These are phyloP conservation scores for Teratosphaeria gauchensis DNA, from an alignment of 2,329 filamentous ascomycete species.

Conservation along the genomic window DNA sequence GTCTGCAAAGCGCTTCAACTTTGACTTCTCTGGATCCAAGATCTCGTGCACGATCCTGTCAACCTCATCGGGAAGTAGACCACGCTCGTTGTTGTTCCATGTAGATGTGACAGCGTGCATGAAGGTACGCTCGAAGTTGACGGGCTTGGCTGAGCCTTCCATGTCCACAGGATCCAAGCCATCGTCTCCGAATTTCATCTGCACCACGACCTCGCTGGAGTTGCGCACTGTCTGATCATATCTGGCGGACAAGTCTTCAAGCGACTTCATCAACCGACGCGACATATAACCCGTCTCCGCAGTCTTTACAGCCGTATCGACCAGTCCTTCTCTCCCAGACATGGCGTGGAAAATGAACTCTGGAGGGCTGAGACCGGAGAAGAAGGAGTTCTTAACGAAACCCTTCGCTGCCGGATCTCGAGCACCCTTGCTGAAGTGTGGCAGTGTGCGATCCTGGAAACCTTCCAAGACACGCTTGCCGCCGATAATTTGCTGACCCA, in stretches of 20 bases:
- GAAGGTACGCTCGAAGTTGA: slow-evolving; percentile 86
- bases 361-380: slow-evolving; percentile 76
- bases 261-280: slow-evolving; percentile 89
- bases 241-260: slow-evolving; percentile 86
- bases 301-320: slow-evolving; percentile 98
- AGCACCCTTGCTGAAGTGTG: slow-evolving; percentile 90
- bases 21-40: slow-evolving; percentile 57
- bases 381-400: slow-evolving; percentile 96
- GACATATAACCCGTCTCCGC: slow-evolving; percentile 99
- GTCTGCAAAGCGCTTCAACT: slow-evolving; percentile 36
- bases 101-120: slow-evolving; percentile 68
- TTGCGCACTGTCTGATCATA: slow-evolving; percentile 95
- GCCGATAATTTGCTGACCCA: slow-evolving; percentile 96
- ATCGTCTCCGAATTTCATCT: slow-evolving; percentile 96
- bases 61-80: slow-evolving; percentile 67
- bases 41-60: slow-evolving; percentile 56
- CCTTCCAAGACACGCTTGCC: slow-evolving; percentile 87
- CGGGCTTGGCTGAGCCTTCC: slow-evolving; percentile 87
- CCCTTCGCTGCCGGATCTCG: slow-evolving; percentile 90
- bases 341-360: slow-evolving; percentile 99
- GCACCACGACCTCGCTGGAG: slow-evolving; percentile 77
- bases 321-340: slow-evolving; percentile 93
- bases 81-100: slow-evolving; percentile 65
- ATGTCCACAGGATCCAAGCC: slow-evolving; percentile 94
- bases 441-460: slow-evolving; percentile 89